Percentiles rank a stretch among this genome's conserved stretches.
These are phyloP conservation scores for Carnegiea gigantea DNA, from an alignment of 179 eudicot species.

Conservation along the genomic window DNA sequence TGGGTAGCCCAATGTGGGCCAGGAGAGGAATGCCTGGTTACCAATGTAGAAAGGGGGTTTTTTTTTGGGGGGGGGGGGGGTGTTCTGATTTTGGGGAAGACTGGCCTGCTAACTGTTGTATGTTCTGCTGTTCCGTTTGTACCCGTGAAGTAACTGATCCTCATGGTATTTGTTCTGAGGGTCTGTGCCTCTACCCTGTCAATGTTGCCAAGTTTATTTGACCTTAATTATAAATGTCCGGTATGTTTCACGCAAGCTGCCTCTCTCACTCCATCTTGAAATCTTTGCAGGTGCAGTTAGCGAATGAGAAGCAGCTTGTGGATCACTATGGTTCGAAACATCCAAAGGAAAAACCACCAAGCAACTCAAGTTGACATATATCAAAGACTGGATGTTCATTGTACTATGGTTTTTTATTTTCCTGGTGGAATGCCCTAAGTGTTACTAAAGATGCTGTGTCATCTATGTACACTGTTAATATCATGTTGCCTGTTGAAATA, in stretches of 20 bases:
- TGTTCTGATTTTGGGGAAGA: no score
- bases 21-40: no score
- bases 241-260: neutral
- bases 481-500: conserved; percentile 20
- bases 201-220: no score
- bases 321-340: conserved; percentile 86
- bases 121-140: no score
- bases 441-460: conserved; percentile 14
- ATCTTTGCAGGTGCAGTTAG: conserved; percentile 66
- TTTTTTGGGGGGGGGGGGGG: no score
- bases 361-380: conserved; percentile 54
- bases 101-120: no score
- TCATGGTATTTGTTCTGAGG: neutral
- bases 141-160: no score
- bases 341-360: conserved; percentile 84
- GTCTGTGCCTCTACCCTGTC: no score
- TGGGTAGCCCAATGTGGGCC: no score
- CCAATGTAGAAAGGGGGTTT: no score
- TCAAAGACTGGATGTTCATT: neutral
- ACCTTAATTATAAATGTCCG: neutral
- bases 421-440: conserved; percentile 9
- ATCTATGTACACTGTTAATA: conserved; percentile 15
- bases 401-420: conserved; percentile 11
- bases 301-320: conserved; percentile 69
- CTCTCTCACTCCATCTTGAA: neutral